A percentile compares a stretch with the other conserved stretches of the same genome.
phyloP scores from a whole-genome alignment of 2,329 filamentous ascomycete genomes.

The Fusarium beomiforme region DNA sequence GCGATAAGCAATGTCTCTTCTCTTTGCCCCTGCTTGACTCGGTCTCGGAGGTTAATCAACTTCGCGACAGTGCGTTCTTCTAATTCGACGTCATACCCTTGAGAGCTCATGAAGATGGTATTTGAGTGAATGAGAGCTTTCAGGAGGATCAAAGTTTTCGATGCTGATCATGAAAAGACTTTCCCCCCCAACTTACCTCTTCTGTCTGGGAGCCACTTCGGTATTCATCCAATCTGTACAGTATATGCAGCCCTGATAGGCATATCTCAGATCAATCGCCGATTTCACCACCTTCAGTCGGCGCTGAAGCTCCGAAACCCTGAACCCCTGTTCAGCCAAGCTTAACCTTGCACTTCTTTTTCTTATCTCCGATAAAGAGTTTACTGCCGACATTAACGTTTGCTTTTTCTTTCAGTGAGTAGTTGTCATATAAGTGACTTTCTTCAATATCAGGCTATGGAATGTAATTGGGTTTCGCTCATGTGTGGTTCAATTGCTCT shows the following conservation, averaged over 20 bases:
- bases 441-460: neutral
- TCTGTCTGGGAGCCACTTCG: neutral
- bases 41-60: constrained; percentile 10
- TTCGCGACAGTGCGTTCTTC: neutral
- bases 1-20: constrained; percentile 26
- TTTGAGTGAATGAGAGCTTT: neutral
- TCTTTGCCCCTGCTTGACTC: constrained; percentile 6
- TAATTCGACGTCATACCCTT: constrained; percentile 15
- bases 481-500: accelerated
- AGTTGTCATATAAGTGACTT: neutral
- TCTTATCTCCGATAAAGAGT: constrained; percentile 1
- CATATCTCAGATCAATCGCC: constrained; percentile 39
- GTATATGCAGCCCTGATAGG: constrained; percentile 20
- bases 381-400: neutral
- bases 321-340: neutral
- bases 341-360: neutral
- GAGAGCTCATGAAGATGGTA: neutral
- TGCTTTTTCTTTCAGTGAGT: neutral
- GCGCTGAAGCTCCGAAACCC: neutral
- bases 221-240: neutral
- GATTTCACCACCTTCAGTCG: constrained; percentile 14
- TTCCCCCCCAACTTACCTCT: neutral
- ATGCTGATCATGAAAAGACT: accelerated
- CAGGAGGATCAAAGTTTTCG: neutral
- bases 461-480: neutral